These are phyloP conservation scores for Cyclocybe aegerita DNA, from an alignment of 768 basidiomycete genomes.

Conservation along the genomic window DNA sequence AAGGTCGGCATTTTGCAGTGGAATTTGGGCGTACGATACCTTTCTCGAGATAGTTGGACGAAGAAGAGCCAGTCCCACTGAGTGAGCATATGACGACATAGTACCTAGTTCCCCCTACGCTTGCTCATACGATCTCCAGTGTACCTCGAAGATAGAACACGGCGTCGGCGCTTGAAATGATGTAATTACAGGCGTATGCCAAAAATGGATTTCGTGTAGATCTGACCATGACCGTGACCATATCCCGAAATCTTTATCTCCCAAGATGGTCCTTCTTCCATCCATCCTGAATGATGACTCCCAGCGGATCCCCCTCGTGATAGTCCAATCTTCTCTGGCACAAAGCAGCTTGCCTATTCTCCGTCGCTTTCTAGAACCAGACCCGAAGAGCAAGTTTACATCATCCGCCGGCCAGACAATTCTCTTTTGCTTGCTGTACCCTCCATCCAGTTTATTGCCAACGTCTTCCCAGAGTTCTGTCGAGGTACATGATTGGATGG, in stretches of 20 bases:
- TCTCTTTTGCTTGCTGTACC: slow-evolving; percentile 61
- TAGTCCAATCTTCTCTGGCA: slow-evolving; percentile 59
- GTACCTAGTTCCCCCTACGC: not conserved
- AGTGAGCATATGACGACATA: not conserved
- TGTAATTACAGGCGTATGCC: not conserved
- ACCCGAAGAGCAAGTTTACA: slow-evolving; percentile 1
- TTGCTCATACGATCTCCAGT: not conserved
- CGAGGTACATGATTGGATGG: slow-evolving; percentile 32
- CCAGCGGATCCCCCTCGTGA: slow-evolving; percentile 40
- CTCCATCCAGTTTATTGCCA: slow-evolving; percentile 40
- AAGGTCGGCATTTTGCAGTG: slow-evolving; percentile 58
- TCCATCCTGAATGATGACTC: slow-evolving; percentile 19
- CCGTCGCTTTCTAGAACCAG: slow-evolving; percentile 38
- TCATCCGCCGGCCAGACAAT: slow-evolving; percentile 18
- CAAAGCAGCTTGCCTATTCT: slow-evolving; percentile 61
- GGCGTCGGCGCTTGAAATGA: not conserved
- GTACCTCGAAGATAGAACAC: not conserved
- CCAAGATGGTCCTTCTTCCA: slow-evolving; percentile 21
- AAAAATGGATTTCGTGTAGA: slow-evolving; percentile 4
- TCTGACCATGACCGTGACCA: slow-evolving; percentile 6
- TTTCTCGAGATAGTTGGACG: slow-evolving; percentile 50
- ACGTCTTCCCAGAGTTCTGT: slow-evolving; percentile 26
- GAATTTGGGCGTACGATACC: slow-evolving; percentile 43
- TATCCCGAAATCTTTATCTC: slow-evolving; percentile 10
- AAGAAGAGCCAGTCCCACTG: slow-evolving; percentile 13